phyloP scores from a whole-genome alignment of 371 early-diverging fungal species.

The Zopfochytrium polystomum region DNA sequence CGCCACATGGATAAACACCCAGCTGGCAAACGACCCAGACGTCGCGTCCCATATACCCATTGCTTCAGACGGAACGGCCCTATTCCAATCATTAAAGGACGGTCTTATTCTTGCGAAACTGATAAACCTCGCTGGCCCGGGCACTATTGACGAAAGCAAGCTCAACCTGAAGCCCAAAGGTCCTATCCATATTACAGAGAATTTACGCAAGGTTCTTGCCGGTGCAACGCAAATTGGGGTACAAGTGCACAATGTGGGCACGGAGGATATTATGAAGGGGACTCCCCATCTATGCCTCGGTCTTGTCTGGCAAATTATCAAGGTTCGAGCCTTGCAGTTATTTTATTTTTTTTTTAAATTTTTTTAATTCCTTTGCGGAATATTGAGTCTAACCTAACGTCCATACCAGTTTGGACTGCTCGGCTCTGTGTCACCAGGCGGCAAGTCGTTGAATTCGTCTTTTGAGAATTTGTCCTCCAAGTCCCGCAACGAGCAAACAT shows the following conservation, averaged over 20 bases:
- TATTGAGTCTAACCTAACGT: too few relatives aligned
- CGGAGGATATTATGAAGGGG: constrained; percentile 39
- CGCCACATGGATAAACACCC: constrained; percentile 70
- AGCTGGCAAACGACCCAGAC: constrained; percentile 75
- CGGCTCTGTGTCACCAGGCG: neutral
- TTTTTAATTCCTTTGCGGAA: neutral
- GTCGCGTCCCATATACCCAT: constrained; percentile 82
- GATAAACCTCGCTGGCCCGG: constrained; percentile 91
- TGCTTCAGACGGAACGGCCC: constrained; percentile 3
- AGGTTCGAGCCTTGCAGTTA: constrained; percentile 16
- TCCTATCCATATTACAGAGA: constrained; percentile 32
- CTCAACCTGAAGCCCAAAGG: constrained; percentile 48
- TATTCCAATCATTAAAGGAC: constrained; percentile 55
- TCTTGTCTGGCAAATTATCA: constrained; percentile 45
- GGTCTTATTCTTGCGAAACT: constrained; percentile 92
- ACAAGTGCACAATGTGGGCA: constrained; percentile 38
- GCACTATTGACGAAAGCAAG: constrained; percentile 90
- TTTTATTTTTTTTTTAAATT: neutral
- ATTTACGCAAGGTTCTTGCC: constrained; percentile 26
- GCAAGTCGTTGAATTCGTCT: too few relatives aligned
- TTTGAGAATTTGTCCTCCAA: constrained; percentile 7
- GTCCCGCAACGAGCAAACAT: neutral
- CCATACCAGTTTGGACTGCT: constrained; percentile 18
- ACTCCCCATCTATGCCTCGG: constrained; percentile 40
- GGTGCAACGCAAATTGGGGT: constrained; percentile 31